Conservation (phyloP, 179 eudicot species). For the Silene noctiflora region DNA sequence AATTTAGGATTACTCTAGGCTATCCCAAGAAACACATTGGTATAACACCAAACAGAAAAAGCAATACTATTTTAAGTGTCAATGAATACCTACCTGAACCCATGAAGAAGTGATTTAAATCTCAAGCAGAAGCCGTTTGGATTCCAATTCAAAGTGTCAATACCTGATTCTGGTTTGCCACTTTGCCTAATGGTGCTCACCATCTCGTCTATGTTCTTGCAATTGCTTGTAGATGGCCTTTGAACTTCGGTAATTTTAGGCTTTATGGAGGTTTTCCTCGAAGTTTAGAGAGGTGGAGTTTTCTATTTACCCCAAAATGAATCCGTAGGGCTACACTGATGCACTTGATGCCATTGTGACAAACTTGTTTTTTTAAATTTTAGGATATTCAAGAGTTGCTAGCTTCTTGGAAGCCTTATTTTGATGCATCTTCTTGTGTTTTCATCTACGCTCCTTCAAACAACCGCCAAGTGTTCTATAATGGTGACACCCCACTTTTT, state of each 20-base stretch:
- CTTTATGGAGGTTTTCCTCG: not conserved
- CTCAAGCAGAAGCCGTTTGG: not conserved
- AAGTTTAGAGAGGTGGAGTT: not conserved
- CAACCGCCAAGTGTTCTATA: slow-evolving; percentile 69
- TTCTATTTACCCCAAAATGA: not conserved
- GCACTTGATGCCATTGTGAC: slow-evolving; percentile 6
- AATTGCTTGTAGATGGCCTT: not conserved
- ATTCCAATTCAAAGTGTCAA: not conserved
- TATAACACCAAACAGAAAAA: not conserved
- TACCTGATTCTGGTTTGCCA: not conserved
- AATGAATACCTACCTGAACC: not conserved
- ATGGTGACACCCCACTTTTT: slow-evolving; percentile 62
- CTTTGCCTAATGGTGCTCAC: not conserved
- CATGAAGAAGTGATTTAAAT: not conserved
- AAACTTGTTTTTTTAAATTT: not conserved
- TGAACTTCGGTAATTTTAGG: not conserved
- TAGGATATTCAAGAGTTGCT: slow-evolving; percentile 84
- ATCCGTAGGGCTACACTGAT: not conserved
- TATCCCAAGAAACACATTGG: not conserved
- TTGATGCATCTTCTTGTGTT: slow-evolving; percentile 60
- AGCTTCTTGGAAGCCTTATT: slow-evolving; percentile 79
- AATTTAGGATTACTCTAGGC: not conserved
- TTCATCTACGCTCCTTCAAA: slow-evolving; percentile 76
- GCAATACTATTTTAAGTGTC: not conserved
- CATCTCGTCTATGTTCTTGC: not conserved